Percentiles rank a stretch among this genome's conserved stretches.
Evolutionary conservation across 2,329 filamentous ascomycete species (phyloP).

Genomic region (Pseudogymnoascus verrucosus): DNA sequence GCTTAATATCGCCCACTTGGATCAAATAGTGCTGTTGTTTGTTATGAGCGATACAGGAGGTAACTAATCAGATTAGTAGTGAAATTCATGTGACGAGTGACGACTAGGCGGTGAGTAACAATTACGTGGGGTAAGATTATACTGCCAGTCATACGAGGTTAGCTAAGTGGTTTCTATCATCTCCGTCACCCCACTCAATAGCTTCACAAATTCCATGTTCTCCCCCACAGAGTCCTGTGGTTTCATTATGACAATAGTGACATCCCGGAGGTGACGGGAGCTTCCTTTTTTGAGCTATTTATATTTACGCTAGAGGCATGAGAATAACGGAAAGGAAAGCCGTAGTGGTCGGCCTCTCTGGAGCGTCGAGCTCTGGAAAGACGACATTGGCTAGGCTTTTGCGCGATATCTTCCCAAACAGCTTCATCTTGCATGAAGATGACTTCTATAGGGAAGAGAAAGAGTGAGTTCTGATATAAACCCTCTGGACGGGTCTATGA

Average conservation of each 20-base stretch:
- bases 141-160: background rate
- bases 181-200: background rate
- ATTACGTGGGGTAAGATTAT: conserved; percentile 1
- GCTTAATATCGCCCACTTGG: background rate
- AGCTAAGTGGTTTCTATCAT: background rate
- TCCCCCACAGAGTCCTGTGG: background rate
- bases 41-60: background rate
- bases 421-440: conserved; percentile 87
- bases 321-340: conserved; percentile 18
- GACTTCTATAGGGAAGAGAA: conserved; percentile 86
- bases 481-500: background rate
- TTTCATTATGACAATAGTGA: background rate
- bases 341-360: conserved; percentile 72
- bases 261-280: background rate
- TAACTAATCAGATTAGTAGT: no score
- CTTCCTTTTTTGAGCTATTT: background rate
- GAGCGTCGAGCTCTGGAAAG: conserved; percentile 88
- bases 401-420: conserved; percentile 67
- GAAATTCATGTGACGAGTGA: background rate
- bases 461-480: conserved; percentile 40
- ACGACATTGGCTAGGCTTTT: conserved; percentile 84
- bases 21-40: background rate
- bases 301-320: background rate
- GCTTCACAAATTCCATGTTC: background rate
- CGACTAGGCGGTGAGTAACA: background rate